Conservation (phyloP, 2,329 filamentous ascomycete genomes). For the Pseudogymnoascus sp. region DNA sequence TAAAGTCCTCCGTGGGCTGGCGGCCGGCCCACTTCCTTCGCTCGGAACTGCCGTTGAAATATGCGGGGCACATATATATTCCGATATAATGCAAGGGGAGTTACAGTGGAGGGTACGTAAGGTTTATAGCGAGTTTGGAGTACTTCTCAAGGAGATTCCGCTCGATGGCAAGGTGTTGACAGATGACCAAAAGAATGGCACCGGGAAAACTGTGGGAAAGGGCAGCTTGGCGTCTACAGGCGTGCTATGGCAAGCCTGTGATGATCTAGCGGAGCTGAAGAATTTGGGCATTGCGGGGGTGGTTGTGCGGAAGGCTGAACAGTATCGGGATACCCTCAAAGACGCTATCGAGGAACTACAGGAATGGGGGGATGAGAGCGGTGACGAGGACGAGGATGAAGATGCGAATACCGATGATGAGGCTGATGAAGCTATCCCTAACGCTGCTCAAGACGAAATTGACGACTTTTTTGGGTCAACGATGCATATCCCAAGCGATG, state of each 20-base stretch:
- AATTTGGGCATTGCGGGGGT: conserved; percentile 60
- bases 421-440: conserved; percentile 26
- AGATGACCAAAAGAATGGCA: conserved; percentile 38
- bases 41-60: conserved; percentile 62
- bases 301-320: conserved; percentile 60
- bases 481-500: conserved; percentile 52
- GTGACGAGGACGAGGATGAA: conserved; percentile 48
- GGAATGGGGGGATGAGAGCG: conserved; percentile 73
- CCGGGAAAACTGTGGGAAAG: conserved; percentile 31
- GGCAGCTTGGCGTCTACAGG: conserved; percentile 60
- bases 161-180: conserved; percentile 46
- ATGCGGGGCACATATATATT: conserved; percentile 53
- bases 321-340: conserved; percentile 65
- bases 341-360: conserved; percentile 81
- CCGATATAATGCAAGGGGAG: conserved; percentile 53
- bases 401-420: conserved; percentile 35
- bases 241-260: conserved; percentile 75
- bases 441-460: conserved; percentile 46
- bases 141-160: conserved; percentile 52
- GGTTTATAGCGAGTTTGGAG: conserved; percentile 53
- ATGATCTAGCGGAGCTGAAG: conserved; percentile 57
- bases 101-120: conserved; percentile 49
- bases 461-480: conserved; percentile 60
- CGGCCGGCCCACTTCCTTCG: conserved; percentile 62
- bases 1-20: conserved; percentile 63